Evolutionary conservation across 352 stramenopile species (phyloP).

Genomic region (Phytopythium kandeliae): DNA sequence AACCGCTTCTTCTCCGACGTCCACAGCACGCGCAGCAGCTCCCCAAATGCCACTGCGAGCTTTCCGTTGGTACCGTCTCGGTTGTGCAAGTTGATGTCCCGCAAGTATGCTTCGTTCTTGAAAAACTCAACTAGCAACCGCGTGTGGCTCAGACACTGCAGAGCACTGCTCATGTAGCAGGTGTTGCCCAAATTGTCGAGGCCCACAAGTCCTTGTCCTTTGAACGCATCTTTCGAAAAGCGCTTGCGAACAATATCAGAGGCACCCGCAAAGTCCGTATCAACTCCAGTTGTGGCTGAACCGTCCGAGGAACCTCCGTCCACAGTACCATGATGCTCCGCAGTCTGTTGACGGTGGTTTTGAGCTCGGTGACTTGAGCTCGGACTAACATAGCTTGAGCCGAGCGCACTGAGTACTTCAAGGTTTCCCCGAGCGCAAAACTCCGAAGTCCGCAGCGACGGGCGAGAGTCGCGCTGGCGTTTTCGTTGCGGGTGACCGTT

Average conservation of each 20-base stretch:
- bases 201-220: conserved; percentile 79
- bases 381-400: background rate
- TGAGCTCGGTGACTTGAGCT: conserved; percentile 5
- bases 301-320: conserved; percentile 14
- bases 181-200: conserved; percentile 97
- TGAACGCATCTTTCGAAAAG: conserved; percentile 75
- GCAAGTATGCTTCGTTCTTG: conserved; percentile 90
- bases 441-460: conserved; percentile 57
- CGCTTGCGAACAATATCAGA: conserved; percentile 44
- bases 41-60: conserved; percentile 91
- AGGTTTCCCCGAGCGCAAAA: conserved; percentile 73
- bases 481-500: conserved; percentile 20
- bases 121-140: conserved; percentile 95
- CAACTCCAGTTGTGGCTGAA: conserved; percentile 16
- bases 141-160: conserved; percentile 98
- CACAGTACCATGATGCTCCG: conserved; percentile 5
- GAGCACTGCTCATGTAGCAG: conserved; percentile 97
- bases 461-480: conserved; percentile 31
- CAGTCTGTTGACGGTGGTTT: background rate
- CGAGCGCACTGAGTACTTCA: conserved; percentile 36
- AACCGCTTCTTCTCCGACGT: conserved; percentile 80
- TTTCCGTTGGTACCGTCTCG: conserved; percentile 90
- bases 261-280: conserved; percentile 21
- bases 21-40: conserved; percentile 91
- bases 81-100: conserved; percentile 97